Conservation (phyloP, 306 rosid genomes). For the Quercus agrifolia region DNA sequence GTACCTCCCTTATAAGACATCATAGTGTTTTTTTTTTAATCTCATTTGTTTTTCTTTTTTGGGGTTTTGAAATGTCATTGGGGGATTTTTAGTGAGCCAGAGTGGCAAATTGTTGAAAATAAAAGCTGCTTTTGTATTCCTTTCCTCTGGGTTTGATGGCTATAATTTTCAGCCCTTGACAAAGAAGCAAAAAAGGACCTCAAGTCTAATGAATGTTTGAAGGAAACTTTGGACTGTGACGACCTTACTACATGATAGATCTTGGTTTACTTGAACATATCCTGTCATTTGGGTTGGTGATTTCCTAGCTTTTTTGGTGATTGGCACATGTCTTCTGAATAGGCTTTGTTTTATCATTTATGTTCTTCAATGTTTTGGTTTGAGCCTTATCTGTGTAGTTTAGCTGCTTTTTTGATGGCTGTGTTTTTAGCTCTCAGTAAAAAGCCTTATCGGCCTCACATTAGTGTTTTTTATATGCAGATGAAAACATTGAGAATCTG, state of each 20-base stretch:
- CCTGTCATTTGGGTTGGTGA: not conserved
- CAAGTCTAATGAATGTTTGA: not conserved
- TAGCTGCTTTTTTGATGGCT: not conserved
- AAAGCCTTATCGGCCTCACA: not conserved
- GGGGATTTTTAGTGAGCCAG: not conserved
- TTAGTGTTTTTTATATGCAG: constrained; percentile 51
- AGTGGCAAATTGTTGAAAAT: not conserved
- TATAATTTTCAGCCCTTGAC: not conserved
- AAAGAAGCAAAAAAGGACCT: not conserved
- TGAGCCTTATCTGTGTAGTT: not conserved
- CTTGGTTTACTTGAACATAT: not conserved
- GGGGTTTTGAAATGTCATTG: no score
- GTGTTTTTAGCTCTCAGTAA: not conserved
- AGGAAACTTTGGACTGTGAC: not conserved
- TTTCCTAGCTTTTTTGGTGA: not conserved
- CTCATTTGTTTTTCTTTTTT: no score
- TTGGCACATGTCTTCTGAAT: not conserved
- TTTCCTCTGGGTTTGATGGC: not conserved
- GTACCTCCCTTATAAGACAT: no score
- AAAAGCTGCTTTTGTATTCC: not conserved
- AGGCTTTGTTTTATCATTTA: not conserved
- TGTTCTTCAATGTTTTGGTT: not conserved
- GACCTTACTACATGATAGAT: not conserved
- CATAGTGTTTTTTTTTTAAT: no score
- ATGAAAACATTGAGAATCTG: constrained; percentile 59